Evolutionary conservation across 345 rosid genomes (phyloP), one percentile per base, ranked within the genome.

Genomic region (Combretum micranthum): DNA sequence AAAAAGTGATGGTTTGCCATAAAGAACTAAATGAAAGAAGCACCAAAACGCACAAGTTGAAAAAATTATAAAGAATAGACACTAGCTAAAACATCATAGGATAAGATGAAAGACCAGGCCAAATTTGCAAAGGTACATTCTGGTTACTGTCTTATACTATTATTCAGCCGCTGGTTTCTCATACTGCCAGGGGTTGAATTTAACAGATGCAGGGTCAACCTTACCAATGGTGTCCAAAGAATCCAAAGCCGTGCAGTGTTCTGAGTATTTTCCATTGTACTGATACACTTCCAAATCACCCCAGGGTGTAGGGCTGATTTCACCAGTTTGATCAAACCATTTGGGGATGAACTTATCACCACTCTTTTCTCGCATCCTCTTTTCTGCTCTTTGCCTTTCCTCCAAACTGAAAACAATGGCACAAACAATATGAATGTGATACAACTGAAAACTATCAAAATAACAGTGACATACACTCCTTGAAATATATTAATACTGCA

Each of bases 121-220:
- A 32, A 32, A 5, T 7, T 32, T 4, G 39, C 39, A 32, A 25
- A 25, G 26, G 26, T 25, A 2, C 26, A 25, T 25, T 25, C 26
- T 25, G 26, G 26, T 32, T 4, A 5, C 10, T 4, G 39, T 32
- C 39, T 16, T 71, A 71, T 69, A n/a, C n/a, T n/a, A 67, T 86
- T 75, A 84, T 72, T 86, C 83, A 2, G 82, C 69, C 49, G 79
- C 64, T 60, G 74, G 12, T 63, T 77, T 74, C 52, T 76, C 75
- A 55, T 78, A 87, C 58, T 84, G 95, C 95, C 91, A 87, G 0
- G 87, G 89, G 69, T 83, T 79, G 67, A 84, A 87, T 58, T 83
- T 84, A 9, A 74, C 58, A 12, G 86, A 77, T 44, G 64, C 51
- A 55, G 61, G 56, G 56, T 83, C 81, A 19, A 47, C 56, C 56